A percentile compares a stretch with the other conserved stretches of the same genome.
phyloP scores from a whole-genome alignment of 495 filamentous ascomycete species.

The Penicillium nucicola region DNA sequence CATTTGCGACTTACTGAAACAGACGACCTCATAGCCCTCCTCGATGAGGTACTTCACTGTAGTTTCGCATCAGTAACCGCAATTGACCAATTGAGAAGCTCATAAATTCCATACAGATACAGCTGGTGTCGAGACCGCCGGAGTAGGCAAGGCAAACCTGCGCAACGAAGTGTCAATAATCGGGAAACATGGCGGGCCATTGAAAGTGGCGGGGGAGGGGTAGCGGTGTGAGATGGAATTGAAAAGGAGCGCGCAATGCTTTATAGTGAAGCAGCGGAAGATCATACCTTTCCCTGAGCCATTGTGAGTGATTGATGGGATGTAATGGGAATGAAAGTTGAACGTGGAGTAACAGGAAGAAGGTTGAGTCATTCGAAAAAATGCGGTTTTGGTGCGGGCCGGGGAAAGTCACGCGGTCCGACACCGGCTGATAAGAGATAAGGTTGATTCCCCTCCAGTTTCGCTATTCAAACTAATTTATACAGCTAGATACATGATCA shows the following conservation, averaged over 20 bases:
- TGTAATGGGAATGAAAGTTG: slow-evolving; percentile 5
- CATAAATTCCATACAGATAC: slow-evolving; percentile 43
- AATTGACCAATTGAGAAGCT: slow-evolving; percentile 3
- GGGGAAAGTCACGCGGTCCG: slow-evolving; percentile 24
- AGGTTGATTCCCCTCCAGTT: slow-evolving; percentile 6
- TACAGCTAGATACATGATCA: no score
- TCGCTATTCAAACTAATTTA: no score
- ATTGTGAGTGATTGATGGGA: slow-evolving; percentile 18
- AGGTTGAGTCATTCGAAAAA: slow-evolving; percentile 35
- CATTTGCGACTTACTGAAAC: slow-evolving; percentile 48
- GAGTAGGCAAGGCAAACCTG: slow-evolving; percentile 40
- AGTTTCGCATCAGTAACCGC: slow-evolving; percentile 13
- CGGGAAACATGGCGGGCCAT: slow-evolving; percentile 1
- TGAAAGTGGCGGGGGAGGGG: slow-evolving; percentile 6
- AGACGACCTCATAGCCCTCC: slow-evolving; percentile 65
- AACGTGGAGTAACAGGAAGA: slow-evolving; percentile 14
- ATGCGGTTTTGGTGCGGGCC: slow-evolving; percentile 25
- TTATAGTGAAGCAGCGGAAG: neutral
- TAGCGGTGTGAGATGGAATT: slow-evolving; percentile 20
- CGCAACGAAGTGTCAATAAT: slow-evolving; percentile 18
- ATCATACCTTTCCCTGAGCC: slow-evolving; percentile 28
- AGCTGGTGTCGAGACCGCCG: slow-evolving; percentile 65
- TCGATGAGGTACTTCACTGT: slow-evolving; percentile 63
- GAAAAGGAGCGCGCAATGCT: neutral
- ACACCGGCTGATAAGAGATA: slow-evolving; percentile 28